phyloP scores from a whole-genome alignment of 495 filamentous ascomycete genomes.

The Clavariopsis aquatica region DNA sequence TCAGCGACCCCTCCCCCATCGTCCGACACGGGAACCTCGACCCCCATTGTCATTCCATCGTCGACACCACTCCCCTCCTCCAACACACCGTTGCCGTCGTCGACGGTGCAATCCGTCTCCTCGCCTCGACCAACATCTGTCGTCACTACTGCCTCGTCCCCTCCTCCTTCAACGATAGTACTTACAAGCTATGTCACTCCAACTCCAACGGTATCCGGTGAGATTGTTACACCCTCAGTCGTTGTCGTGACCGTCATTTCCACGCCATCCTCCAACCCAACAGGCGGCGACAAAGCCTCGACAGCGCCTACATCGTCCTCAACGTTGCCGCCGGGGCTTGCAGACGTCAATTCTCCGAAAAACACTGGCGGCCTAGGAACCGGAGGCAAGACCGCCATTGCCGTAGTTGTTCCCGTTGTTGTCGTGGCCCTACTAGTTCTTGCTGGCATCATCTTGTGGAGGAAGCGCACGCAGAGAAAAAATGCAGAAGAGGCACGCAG shows the following conservation, averaged over 20 bases:
- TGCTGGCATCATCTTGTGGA: constrained; percentile 79
- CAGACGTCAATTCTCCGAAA: constrained; percentile 5
- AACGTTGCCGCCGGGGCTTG: not conserved
- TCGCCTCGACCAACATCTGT: constrained; percentile 27
- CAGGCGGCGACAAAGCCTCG: not conserved
- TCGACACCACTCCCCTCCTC: not conserved
- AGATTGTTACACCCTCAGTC: constrained; percentile 20
- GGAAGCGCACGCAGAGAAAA: constrained; percentile 79
- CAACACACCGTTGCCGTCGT: constrained; percentile 4
- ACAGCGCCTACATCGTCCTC: constrained; percentile 8
- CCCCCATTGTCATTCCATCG: not conserved
- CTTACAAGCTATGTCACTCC: constrained; percentile 42
- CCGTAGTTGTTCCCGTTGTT: constrained; percentile 89
- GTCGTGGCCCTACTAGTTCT: constrained; percentile 81
- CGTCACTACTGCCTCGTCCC: constrained; percentile 34
- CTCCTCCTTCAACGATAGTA: constrained; percentile 37
- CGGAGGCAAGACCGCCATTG: constrained; percentile 79
- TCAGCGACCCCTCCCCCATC: constrained; percentile 15
- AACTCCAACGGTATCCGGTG: constrained; percentile 24
- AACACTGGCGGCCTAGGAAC: constrained; percentile 53
- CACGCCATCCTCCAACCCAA: not conserved
- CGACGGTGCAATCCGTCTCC: constrained; percentile 20
- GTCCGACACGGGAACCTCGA: not conserved
- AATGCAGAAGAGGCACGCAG: constrained; percentile 81
- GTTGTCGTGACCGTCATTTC: constrained; percentile 29